Evolutionary conservation across 495 filamentous ascomycete species (phyloP), one percentile per base, ranked within the genome.

Genomic region (Durotheca rogersii): DNA sequence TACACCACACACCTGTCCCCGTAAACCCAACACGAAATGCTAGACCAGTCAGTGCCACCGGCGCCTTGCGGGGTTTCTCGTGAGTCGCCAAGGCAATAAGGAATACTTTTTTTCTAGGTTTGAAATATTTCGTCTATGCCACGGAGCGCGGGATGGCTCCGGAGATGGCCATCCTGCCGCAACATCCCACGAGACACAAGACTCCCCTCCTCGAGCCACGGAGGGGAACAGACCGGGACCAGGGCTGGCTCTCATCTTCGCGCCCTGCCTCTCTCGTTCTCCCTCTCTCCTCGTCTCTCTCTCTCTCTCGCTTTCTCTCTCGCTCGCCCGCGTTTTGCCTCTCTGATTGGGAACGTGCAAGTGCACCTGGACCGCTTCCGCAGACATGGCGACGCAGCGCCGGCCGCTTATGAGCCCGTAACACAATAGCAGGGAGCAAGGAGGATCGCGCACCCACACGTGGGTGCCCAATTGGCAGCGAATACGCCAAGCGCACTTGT

Each of bases 401-500:
- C 56, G 56, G 39, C n/a, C n/a, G n/a, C 27, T 23, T 45, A 53
- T 58, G 48, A 53, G 55, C 55, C 44, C n/a, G n/a, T n/a, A n/a
- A n/a, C n/a, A n/a, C n/a, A n/a, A n/a, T n/a, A n/a, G n/a, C n/a
- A n/a, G n/a, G n/a, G n/a, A n/a, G n/a, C n/a, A 48, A 42, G 30
- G 45, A 41, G 30, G 34, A 53, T 43, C 33, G 32, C 27, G 17
- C 20, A 9, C 11, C 27, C 38, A 52, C 61, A 64, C 61, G 61
- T 64, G 61, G 61, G 61, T 58, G 53, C 51, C 54, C 50, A 64
- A 61, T 56, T 64, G 58, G 61, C 61, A 32, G 48, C 48, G 53
- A 57, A 53, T 58, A 41, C 4, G 45, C 41, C 16, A 40, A 29
- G 30, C 41, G 45, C 44, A 53, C 23, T 27, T 27, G 23, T 27